These are phyloP conservation scores for Carex scoparia DNA, from an alignment of 176 grass and related monocot species.

Conservation along the genomic window DNA sequence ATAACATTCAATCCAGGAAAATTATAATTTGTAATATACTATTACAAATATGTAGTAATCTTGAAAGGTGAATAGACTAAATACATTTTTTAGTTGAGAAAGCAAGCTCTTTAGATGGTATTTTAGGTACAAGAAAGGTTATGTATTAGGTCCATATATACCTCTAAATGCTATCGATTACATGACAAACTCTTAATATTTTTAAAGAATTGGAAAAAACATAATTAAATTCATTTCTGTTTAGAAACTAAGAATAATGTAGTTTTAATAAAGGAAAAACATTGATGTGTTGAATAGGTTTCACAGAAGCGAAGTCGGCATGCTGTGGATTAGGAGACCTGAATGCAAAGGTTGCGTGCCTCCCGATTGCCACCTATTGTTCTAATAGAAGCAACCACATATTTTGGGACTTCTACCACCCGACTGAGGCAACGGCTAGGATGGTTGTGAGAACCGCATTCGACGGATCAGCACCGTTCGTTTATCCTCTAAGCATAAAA, in stretches of 20 bases:
- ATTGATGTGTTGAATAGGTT: constrained; percentile 28
- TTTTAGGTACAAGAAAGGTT: no score
- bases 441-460: constrained; percentile 36
- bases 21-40: no score
- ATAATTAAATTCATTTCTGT: not conserved
- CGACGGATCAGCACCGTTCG: constrained; percentile 44
- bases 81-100: no score
- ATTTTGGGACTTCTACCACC: constrained; percentile 90
- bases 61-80: no score
- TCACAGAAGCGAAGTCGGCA: constrained; percentile 50
- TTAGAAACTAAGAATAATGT: not conserved
- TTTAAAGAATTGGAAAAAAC: no score
- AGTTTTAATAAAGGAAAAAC: not conserved
- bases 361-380: constrained; percentile 55
- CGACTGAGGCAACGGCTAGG: constrained; percentile 55
- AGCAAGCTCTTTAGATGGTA: no score
- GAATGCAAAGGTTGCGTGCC: constrained; percentile 64
- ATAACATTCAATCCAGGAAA: no score
- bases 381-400: constrained; percentile 43
- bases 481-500: constrained; percentile 52
- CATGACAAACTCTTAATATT: not conserved
- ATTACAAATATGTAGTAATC: no score
- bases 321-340: constrained; percentile 82
- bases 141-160: no score
- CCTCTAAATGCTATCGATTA: no score